Percentiles rank a stretch among this genome's conserved stretches.
phyloP scores from a whole-genome alignment of 163 green algal genomes.

The Scenedesmus sp. region DNA sequence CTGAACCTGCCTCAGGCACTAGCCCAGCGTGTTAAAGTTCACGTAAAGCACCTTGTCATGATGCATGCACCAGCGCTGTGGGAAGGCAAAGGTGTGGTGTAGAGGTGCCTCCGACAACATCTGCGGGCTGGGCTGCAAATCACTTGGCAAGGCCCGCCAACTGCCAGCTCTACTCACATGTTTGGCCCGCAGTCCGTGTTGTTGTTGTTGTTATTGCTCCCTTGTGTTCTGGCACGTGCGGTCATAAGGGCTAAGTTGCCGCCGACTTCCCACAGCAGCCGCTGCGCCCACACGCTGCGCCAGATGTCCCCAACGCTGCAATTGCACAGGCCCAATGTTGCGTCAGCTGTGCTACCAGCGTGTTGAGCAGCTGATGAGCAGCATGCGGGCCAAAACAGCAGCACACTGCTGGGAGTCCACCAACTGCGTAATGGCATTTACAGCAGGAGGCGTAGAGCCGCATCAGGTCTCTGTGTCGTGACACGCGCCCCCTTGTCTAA shows the following conservation, averaged over 20 bases:
- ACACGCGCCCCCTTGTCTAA: neutral
- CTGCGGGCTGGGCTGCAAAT: neutral
- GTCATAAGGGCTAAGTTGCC: neutral
- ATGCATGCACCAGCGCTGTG: neutral
- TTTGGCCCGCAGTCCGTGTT: neutral
- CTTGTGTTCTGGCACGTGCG: neutral
- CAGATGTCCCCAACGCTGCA: neutral
- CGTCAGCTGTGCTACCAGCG: neutral
- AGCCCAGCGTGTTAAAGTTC: neutral
- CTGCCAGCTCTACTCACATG: neutral
- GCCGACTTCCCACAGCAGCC: slow-evolving; percentile 22
- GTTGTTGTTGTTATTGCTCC: neutral
- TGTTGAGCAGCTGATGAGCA: neutral
- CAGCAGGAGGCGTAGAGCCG: no score
- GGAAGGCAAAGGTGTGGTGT: neutral
- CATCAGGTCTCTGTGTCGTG: neutral
- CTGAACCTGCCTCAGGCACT: neutral
- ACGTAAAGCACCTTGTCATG: neutral
- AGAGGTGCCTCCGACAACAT: neutral
- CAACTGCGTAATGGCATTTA: no score
- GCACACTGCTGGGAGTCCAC: neutral
- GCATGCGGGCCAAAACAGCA: no score
- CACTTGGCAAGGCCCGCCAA: neutral
- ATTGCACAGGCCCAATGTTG: neutral
- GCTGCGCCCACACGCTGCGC: neutral